phyloP scores from a whole-genome alignment of 768 basidiomycete genomes.

The Hemileccinum rubropunctum region DNA sequence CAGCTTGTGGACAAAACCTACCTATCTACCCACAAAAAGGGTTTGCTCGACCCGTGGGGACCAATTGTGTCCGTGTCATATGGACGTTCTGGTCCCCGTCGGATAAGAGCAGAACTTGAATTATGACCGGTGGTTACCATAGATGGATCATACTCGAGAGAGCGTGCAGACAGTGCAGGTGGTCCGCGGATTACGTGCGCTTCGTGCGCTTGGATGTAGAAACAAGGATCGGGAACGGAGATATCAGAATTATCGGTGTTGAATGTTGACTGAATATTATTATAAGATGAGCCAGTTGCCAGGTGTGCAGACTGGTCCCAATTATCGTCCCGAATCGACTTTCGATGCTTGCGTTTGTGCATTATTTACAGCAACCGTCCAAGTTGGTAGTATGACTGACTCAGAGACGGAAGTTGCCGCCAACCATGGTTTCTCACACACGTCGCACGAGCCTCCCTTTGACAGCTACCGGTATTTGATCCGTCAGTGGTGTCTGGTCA shows the following conservation, averaged over 20 bases:
- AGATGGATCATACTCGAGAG: slow-evolving; percentile 30
- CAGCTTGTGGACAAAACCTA: slow-evolving; percentile 45
- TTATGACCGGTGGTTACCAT: slow-evolving; percentile 5
- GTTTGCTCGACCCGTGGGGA: neutral
- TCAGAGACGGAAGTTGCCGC: no score
- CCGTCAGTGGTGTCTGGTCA: no score
- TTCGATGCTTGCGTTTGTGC: slow-evolving; percentile 29
- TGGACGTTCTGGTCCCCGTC: slow-evolving; percentile 25
- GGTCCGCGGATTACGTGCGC: slow-evolving; percentile 65
- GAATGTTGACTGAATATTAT: slow-evolving; percentile 2
- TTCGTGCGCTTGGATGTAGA: slow-evolving; percentile 72
- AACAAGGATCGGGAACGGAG: slow-evolving; percentile 23
- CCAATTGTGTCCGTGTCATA: slow-evolving; percentile 2
- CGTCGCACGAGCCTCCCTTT: no score
- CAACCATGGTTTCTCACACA: no score
- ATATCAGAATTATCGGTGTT: slow-evolving; percentile 1
- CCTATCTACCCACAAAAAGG: slow-evolving; percentile 76
- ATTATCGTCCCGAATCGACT: slow-evolving; percentile 7
- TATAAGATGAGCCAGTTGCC: no score
- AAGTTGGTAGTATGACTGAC: no score
- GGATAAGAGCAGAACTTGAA: slow-evolving; percentile 35
- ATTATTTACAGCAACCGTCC: slow-evolving; percentile 3
- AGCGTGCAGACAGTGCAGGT: slow-evolving; percentile 35
- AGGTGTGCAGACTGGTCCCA: slow-evolving; percentile 6
- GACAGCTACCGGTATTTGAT: no score